These are phyloP conservation scores for Neonectria ditissima DNA, from an alignment of 2,329 filamentous ascomycete species.

Conservation along the genomic window DNA sequence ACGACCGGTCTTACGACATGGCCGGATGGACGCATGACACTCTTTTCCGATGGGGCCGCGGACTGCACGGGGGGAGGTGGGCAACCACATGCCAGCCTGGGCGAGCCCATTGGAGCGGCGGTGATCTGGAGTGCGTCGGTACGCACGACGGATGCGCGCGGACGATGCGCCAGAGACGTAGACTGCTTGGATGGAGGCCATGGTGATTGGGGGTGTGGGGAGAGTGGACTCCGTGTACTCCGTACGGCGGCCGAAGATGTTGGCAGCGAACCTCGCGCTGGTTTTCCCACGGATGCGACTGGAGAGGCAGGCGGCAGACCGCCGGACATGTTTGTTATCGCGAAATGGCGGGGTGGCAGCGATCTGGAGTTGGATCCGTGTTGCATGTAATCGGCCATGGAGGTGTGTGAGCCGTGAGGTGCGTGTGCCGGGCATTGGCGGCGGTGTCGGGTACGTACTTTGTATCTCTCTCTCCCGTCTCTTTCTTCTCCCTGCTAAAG, in stretches of 20 bases:
- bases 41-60: slow-evolving; percentile 27
- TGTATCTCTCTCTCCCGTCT: neutral
- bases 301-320: slow-evolving; percentile 26
- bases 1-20: slow-evolving; percentile 15
- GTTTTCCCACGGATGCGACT: neutral
- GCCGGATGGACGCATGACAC: slow-evolving; percentile 40
- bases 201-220: slow-evolving; percentile 12
- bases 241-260: no score
- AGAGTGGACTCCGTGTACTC: neutral
- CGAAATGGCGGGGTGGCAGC: slow-evolving; percentile 21
- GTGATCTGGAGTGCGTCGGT: slow-evolving; percentile 7
- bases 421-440: slow-evolving; percentile 8
- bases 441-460: slow-evolving; percentile 4
- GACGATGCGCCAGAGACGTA: slow-evolving; percentile 13
- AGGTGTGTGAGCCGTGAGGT: slow-evolving; percentile 13
- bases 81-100: slow-evolving; percentile 35
- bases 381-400: slow-evolving; percentile 11
- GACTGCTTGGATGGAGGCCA: slow-evolving; percentile 3
- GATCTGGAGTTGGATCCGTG: slow-evolving; percentile 24
- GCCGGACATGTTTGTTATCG: slow-evolving; percentile 26
- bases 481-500: neutral
- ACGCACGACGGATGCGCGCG: slow-evolving; percentile 4
- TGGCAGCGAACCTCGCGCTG: neutral
- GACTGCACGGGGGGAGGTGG: slow-evolving; percentile 34
- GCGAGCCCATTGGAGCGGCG: slow-evolving; percentile 24